phyloP scores from a whole-genome alignment of 225 moss, liverwort and hornwort genomes.

The Bryoerythrophyllum caledonicum region DNA sequence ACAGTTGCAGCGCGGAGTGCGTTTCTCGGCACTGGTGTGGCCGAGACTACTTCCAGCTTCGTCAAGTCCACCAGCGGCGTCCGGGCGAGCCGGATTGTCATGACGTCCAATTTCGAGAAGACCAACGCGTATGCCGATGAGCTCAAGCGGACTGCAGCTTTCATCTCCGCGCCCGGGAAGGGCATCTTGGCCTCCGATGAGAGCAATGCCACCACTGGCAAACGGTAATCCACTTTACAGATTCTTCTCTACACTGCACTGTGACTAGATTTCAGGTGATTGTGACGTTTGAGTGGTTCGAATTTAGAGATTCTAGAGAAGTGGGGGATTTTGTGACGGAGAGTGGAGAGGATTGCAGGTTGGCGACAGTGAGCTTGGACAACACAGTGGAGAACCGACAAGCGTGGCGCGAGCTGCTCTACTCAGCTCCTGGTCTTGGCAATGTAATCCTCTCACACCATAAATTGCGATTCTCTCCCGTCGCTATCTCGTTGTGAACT shows the following conservation, averaged over 20 bases:
- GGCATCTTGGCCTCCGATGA: conserved; percentile 97
- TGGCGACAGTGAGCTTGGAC: conserved; percentile 91
- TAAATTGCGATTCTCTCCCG: not conserved
- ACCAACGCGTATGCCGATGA: conserved; percentile 84
- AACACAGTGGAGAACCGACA: conserved; percentile 90
- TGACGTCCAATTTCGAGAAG: conserved; percentile 94
- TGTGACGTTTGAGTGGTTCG: not conserved
- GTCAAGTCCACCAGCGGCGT: conserved; percentile 2
- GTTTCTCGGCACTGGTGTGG: conserved; percentile 37
- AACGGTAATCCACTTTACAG: conserved; percentile 48
- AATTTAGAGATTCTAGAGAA: not conserved
- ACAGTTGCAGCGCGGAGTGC: conserved; percentile 22
- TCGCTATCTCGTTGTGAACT: not conserved
- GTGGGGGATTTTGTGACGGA: not conserved
- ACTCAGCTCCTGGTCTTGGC: conserved; percentile 94
- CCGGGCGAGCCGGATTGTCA: conserved; percentile 40
- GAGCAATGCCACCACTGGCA: conserved; percentile 97
- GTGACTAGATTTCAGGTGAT: not conserved
- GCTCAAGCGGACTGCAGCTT: conserved; percentile 82
- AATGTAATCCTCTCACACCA: conserved; percentile 46
- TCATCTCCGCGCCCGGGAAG: conserved; percentile 83
- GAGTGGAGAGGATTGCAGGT: conserved; percentile 42
- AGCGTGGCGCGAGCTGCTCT: conserved; percentile 98
- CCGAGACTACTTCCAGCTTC: not conserved
- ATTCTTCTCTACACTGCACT: not conserved